These are phyloP conservation scores for Dothistroma pini DNA, from an alignment of 2,329 filamentous ascomycete genomes.

Conservation along the genomic window DNA sequence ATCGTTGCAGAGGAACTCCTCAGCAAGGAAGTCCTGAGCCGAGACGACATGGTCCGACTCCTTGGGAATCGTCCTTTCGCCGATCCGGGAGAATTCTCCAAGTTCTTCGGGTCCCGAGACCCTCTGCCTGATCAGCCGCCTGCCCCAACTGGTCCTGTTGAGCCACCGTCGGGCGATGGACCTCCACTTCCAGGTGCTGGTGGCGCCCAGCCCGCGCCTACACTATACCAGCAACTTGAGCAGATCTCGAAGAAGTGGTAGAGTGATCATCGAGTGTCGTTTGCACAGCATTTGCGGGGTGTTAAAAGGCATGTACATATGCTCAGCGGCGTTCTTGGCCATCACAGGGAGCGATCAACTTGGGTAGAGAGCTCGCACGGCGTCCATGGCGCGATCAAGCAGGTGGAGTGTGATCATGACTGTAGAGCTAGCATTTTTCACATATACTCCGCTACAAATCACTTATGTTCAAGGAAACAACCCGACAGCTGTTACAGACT, in stretches of 20 bases:
- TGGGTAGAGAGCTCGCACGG: neutral
- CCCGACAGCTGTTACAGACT: no score
- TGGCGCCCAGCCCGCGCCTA: conserved; percentile 26
- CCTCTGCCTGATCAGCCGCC: conserved; percentile 13
- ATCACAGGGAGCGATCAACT: neutral
- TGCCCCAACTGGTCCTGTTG: conserved; percentile 17
- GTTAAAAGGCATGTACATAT: neutral
- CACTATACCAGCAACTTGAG: conserved; percentile 27
- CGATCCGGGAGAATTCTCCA: conserved; percentile 83
- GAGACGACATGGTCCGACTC: conserved; percentile 88
- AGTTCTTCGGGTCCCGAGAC: conserved; percentile 67
- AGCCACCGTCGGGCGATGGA: conserved; percentile 12
- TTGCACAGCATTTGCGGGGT: neutral
- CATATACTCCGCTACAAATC: neutral
- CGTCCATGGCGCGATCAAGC: neutral
- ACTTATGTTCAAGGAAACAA: neutral
- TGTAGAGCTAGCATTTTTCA: neutral
- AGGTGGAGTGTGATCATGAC: neutral
- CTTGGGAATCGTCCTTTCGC: conserved; percentile 80
- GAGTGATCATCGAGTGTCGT: neutral
- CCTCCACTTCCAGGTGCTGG: conserved; percentile 21
- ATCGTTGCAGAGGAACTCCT: conserved; percentile 90
- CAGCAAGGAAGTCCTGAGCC: conserved; percentile 81
- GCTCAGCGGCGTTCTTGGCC: neutral
- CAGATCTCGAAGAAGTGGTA: conserved; percentile 20